Base-by-base conservation (phyloP, 208 protist species). In the Leishmania amazonensis region DNA sequence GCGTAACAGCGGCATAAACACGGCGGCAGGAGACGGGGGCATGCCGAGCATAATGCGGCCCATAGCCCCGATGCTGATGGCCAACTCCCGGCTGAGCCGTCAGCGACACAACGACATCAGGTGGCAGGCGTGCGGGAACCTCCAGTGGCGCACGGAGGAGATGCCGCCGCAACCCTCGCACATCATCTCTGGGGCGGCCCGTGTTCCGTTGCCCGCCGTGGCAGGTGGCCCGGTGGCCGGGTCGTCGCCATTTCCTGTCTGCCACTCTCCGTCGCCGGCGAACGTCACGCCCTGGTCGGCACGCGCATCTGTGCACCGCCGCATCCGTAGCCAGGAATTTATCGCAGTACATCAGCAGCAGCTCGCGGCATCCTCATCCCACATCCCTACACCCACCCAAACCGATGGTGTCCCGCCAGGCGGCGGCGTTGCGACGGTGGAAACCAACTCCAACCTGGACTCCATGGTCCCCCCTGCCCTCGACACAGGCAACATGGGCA, bases 71-170 rank as follows among this genome's bases (percentile, higher is more conserved):
- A 81, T 81, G 57, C 81, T 95, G 40, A 64, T 83, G 17, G 40
- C 83, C n/a, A 81, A 76, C 40, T 93, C 89, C 17, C 91, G 91
- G 38, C 85, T 95, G 13, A 72, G 79, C 49, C 88, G 90, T n/a
- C 88, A 93, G 84, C 89, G 89, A 49, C 84, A 85, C 60, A 75
- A 83, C 54, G 88, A 91, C 79, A 57, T 53, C 28, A 72, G 62
- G 60, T 88, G 83, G 81, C 88, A 91, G 67, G 81, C 82, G 70
- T 84, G 83, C 79, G 73, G 88, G 31, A 85, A 91, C 51, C 57
- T 54, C 62, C 85, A 89, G 83, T 83, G 78, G 19, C 79, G 74
- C 76, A 47, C 75, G 58, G 64, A 73, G 51, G 82, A 67, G 51
- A 35, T 79, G 71, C 13, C 73, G 35, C 38, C 17, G 40, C 74